phyloP scores from a whole-genome alignment of 2,329 filamentous ascomycete species.

The Penicillium sp. region DNA sequence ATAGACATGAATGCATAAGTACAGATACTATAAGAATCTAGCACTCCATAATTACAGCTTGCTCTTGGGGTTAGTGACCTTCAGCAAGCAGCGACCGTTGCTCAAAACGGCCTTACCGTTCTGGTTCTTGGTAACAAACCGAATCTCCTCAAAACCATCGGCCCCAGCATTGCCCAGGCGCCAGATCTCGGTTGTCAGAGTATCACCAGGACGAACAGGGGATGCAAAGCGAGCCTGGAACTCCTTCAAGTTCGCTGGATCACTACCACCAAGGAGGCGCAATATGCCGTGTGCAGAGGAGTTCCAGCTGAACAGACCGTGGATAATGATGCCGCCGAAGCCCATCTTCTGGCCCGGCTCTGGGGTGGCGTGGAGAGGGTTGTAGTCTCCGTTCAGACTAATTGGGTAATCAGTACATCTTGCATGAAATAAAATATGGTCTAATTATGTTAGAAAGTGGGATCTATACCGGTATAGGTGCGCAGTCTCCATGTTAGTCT shows the following conservation, averaged over 20 bases:
- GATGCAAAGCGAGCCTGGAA: constrained; percentile 87
- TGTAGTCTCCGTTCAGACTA: constrained; percentile 89
- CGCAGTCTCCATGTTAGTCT: constrained; percentile 71
- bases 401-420: constrained; percentile 8
- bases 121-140: constrained; percentile 76
- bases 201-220: constrained; percentile 80
- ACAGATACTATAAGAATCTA: not conserved
- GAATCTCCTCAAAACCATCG: constrained; percentile 74
- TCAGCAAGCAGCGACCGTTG: constrained; percentile 81
- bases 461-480: constrained; percentile 64
- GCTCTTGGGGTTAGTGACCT: constrained; percentile 60
- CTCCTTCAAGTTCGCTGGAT: constrained; percentile 79
- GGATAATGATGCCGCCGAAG: constrained; percentile 84
- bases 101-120: constrained; percentile 82
- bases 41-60: constrained; percentile 55
- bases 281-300: constrained; percentile 71
- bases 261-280: constrained; percentile 69
- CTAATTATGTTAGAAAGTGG: not conserved
- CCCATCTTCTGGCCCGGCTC: constrained; percentile 87
- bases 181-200: constrained; percentile 80
- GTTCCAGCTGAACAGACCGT: constrained; percentile 89
- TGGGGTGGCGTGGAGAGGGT: constrained; percentile 84
- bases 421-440: not conserved
- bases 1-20: not conserved
- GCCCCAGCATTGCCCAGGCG: constrained; percentile 60